Percentiles rank a stretch among this genome's conserved stretches.
Conservation (phyloP, 305 asterid species). For the Salvia sclarea region DNA sequence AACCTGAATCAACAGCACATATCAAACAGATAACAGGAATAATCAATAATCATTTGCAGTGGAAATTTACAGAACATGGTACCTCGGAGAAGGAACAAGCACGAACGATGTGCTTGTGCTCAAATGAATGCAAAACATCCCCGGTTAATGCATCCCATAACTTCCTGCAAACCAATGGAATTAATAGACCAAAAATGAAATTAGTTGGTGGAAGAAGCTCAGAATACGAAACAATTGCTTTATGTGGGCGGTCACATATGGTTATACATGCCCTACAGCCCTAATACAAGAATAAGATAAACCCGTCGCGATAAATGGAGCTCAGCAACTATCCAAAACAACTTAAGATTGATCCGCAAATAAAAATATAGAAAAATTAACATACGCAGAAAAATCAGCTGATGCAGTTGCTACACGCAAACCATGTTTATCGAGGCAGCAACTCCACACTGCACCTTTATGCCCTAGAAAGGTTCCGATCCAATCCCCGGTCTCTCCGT, state of each 20-base stretch:
- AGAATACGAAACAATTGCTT: not conserved
- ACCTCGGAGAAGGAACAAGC: constrained; percentile 97
- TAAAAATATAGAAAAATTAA: constrained; percentile 12
- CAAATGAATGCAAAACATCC: constrained; percentile 88
- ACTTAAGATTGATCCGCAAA: not conserved
- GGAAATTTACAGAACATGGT: constrained; percentile 8
- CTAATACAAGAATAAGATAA: too few relatives aligned
- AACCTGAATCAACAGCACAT: not conserved
- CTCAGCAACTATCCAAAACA: too few relatives aligned
- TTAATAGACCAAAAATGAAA: constrained; percentile 15
- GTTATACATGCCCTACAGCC: not conserved
- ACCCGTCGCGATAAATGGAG: too few relatives aligned
- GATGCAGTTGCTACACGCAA: constrained; percentile 94
- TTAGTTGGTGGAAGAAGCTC: constrained; percentile 21
- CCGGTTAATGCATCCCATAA: constrained; percentile 96
- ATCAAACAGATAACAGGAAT: not conserved
- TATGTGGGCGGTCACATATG: not conserved
- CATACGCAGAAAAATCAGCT: constrained; percentile 96
- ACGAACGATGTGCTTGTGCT: constrained; percentile 98
- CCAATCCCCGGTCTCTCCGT: constrained; percentile 99
- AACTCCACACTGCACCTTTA: constrained; percentile 99
- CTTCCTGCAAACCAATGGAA: constrained; percentile 59
- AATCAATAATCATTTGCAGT: not conserved
- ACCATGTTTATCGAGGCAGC: constrained; percentile 85
- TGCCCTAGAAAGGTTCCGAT: constrained; percentile 97